Percentiles rank a stretch among this genome's conserved stretches.
phyloP scores from a whole-genome alignment of 192 early-diverging fungal genomes.

The Geosiphon pyriformis region DNA sequence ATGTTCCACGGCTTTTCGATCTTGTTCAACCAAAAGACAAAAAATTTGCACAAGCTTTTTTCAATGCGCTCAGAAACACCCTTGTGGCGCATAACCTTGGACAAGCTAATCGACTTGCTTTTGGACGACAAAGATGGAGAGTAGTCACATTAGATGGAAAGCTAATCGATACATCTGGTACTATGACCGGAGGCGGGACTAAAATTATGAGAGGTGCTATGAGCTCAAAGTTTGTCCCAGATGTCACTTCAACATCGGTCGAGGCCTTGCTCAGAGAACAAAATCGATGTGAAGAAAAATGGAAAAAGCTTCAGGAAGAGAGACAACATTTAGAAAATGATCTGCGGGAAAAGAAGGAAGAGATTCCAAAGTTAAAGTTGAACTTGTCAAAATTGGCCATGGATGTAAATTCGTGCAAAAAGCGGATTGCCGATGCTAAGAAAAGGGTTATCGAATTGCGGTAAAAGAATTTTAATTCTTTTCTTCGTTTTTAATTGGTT shows the following conservation, averaged over 20 bases:
- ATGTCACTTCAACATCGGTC: constrained; percentile 48
- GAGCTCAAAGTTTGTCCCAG: constrained; percentile 69
- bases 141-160: constrained; percentile 93
- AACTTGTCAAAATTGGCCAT: constrained; percentile 64
- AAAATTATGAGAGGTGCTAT: constrained; percentile 77
- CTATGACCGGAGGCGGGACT: constrained; percentile 89
- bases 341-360: constrained; percentile 47
- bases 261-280: constrained; percentile 55
- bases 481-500: too few species aligned
- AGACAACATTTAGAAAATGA: constrained; percentile 34
- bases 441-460: constrained; percentile 54
- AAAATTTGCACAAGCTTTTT: constrained; percentile 78
- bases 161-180: constrained; percentile 85
- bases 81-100: constrained; percentile 78
- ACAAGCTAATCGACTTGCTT: constrained; percentile 86
- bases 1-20: constrained; percentile 85
- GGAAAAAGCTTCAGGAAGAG: constrained; percentile 43
- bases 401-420: constrained; percentile 61
- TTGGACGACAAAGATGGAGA: constrained; percentile 72
- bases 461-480: constrained; percentile 31
- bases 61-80: constrained; percentile 78
- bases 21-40: constrained; percentile 72
- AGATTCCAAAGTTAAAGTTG: constrained; percentile 54
- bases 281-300: constrained; percentile 51
- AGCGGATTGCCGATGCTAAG: constrained; percentile 62